Conservation (phyloP, 805 yeast species). For the Pichia manshurica region DNA sequence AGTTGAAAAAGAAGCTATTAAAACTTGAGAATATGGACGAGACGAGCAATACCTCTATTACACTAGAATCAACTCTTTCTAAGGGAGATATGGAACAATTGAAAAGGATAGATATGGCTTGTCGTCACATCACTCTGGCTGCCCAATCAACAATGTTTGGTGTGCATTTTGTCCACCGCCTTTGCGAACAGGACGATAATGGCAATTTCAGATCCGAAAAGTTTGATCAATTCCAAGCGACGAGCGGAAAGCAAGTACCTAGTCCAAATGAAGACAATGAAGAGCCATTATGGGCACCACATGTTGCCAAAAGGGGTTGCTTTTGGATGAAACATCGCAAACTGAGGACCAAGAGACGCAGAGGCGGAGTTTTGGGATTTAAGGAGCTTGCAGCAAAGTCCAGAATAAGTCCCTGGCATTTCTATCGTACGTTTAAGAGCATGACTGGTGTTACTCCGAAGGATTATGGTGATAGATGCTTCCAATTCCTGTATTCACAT, state of each 20-base stretch:
- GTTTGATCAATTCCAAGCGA: too few species aligned
- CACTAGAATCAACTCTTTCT: slow-evolving; percentile 34
- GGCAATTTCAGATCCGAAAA: too few species aligned
- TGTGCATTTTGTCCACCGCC: slow-evolving; percentile 3
- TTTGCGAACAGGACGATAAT: too few species aligned
- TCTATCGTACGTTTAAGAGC: slow-evolving; percentile 82
- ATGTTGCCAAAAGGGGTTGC: slow-evolving; percentile 4
- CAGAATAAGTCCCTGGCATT: slow-evolving; percentile 85
- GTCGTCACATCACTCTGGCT: slow-evolving; percentile 77
- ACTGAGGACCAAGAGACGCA: slow-evolving; percentile 45
- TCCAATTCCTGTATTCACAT: slow-evolving; percentile 45
- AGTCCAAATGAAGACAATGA: too few species aligned
- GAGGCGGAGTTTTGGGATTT: slow-evolving; percentile 78
- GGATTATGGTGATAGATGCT: slow-evolving; percentile 81
- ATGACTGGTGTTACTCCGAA: slow-evolving; percentile 86
- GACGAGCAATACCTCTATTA: too few species aligned
- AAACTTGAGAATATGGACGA: background rate
- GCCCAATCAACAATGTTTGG: slow-evolving; percentile 36
- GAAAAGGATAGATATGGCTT: slow-evolving; percentile 67
- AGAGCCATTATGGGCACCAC: background rate
- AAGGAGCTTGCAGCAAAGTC: slow-evolving; percentile 83
- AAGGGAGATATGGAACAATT: slow-evolving; percentile 65
- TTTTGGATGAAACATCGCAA: slow-evolving; percentile 13
- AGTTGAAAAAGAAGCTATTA: slow-evolving; percentile 6
- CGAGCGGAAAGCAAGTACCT: too few species aligned